Evolutionary conservation across 2,329 filamentous ascomycete species (phyloP), one percentile per base, ranked within the genome.

Genomic region (Rugonectria rugulosa): DNA sequence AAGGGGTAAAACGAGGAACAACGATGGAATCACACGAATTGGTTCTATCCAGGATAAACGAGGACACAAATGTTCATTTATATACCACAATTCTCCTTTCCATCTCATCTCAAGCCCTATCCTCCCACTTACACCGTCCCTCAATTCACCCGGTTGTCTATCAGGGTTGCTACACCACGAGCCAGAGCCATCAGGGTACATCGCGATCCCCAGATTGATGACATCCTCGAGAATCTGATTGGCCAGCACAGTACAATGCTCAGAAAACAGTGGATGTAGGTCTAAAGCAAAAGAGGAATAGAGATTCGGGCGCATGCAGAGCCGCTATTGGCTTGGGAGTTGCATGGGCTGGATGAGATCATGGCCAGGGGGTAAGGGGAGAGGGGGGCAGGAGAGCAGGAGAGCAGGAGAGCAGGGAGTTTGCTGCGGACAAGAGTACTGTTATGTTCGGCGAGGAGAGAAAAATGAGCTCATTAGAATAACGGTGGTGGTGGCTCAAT

Each of bases 131-230:
- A 3, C 15, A 29, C n/a, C 21, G 29, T 26, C 20, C 6, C 15
- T 44, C 24, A 55, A 40, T 31, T 46, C 23, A n/a, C 7, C 11
- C 15, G 43, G 40, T n/a, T 51, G 60, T 49, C 53, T 60, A 67
- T 66, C 64, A 63, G 36, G 64, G 62, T 66, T 20, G 17, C 44
- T 17, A 20, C 29, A 32, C 29, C 24, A 15, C 15, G 20, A 3
- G 24, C 34, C 23, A 9, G 20, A n/a, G 17, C 57, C 63, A 66
- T 66, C 63, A 62, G 11, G 63, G 63, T 66, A 27, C n/a, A 14
- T 46, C 50, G 43, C 31, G 40, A 55, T 32, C 42, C 27, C 46
- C 20, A 6, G 34, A 43, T 29, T 51, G 61, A 62, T 63, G 48
- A 64, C 61, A 64, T 57, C 23, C 29, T 27, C 7, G 2, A 3